Conservation (phyloP, 2,329 filamentous ascomycete species). For the Aspergillus candidus region DNA sequence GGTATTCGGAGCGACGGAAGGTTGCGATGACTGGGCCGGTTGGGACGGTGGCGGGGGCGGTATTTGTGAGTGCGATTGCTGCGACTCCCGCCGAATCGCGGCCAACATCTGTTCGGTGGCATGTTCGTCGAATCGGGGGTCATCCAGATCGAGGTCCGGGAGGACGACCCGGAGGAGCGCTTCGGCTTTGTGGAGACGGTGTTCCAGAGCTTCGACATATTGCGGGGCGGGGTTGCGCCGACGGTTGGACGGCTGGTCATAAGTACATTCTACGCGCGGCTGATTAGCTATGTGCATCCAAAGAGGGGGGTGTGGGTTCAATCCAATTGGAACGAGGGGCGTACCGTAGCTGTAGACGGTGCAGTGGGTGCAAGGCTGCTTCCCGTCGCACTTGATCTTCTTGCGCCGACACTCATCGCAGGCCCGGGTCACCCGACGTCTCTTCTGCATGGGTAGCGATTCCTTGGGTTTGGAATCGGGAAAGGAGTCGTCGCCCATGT, state of each 20-base stretch:
- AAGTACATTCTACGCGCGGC: slow-evolving; percentile 68
- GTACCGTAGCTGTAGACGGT: slow-evolving; percentile 97
- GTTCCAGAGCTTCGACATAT: slow-evolving; percentile 85
- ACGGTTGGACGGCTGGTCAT: slow-evolving; percentile 89
- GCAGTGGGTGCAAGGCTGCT: slow-evolving; percentile 89
- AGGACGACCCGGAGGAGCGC: slow-evolving; percentile 70
- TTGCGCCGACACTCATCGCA: slow-evolving; percentile 79
- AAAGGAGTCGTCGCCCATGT: slow-evolving; percentile 15
- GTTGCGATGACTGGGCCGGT: slow-evolving; percentile 12
- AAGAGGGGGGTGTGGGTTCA: not conserved
- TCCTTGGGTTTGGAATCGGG: slow-evolving; percentile 26
- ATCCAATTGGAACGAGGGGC: slow-evolving; percentile 17
- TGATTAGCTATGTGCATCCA: not conserved
- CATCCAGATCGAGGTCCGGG: slow-evolving; percentile 77
- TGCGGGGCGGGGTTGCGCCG: slow-evolving; percentile 85
- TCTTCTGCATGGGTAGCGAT: slow-evolving; percentile 61
- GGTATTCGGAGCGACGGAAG: slow-evolving; percentile 6
- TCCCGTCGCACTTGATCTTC: slow-evolving; percentile 83
- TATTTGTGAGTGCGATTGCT: slow-evolving; percentile 6
- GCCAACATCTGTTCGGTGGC: slow-evolving; percentile 60
- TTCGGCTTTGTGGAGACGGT: slow-evolving; percentile 75
- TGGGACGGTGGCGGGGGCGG: slow-evolving; percentile 7
- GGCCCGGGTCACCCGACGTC: slow-evolving; percentile 69
- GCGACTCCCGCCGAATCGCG: slow-evolving; percentile 39
- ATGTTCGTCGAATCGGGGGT: slow-evolving; percentile 72